Conservation (phyloP, 805 yeast genomes). For the Vanderwaltozyma yarrowii region DNA sequence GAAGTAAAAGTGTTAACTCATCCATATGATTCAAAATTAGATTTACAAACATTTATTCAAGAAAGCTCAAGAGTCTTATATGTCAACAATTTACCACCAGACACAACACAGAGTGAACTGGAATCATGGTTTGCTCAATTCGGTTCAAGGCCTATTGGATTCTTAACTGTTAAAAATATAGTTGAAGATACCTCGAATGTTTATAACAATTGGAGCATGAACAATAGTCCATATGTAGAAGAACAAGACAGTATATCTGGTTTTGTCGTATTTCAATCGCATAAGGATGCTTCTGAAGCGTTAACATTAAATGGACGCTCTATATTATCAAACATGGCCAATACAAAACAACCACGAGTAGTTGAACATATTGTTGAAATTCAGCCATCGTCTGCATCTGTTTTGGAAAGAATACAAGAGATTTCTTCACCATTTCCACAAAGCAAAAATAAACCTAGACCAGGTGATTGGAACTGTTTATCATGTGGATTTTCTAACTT, state of each 20-base stretch:
- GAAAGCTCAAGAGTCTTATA: constrained; percentile 75
- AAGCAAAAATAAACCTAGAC: constrained; percentile 79
- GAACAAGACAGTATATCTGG: constrained; percentile 52
- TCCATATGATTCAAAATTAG: constrained; percentile 73
- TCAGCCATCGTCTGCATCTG: constrained; percentile 72
- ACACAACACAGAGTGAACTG: constrained; percentile 81
- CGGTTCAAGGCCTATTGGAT: constrained; percentile 79
- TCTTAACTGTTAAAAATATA: constrained; percentile 74
- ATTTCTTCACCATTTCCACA: constrained; percentile 78
- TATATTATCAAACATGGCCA: constrained; percentile 27
- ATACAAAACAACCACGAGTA: constrained; percentile 28
- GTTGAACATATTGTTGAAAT: constrained; percentile 68
- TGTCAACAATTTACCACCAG: constrained; percentile 70
- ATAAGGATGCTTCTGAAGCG: constrained; percentile 78
- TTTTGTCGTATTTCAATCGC: constrained; percentile 74
- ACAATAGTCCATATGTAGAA: constrained; percentile 30
- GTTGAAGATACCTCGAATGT: constrained; percentile 20
- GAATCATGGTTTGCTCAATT: constrained; percentile 86
- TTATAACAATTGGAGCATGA: constrained; percentile 17
- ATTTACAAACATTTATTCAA: constrained; percentile 50
- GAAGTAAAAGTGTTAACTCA: constrained; percentile 48
- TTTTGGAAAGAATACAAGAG: constrained; percentile 74
- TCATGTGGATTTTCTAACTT: constrained; percentile 92
- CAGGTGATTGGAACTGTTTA: constrained; percentile 98
- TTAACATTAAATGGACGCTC: constrained; percentile 68